phyloP scores from a whole-genome alignment of 78 protist genomes.

The Dictyostelium brefeldianum region DNA sequence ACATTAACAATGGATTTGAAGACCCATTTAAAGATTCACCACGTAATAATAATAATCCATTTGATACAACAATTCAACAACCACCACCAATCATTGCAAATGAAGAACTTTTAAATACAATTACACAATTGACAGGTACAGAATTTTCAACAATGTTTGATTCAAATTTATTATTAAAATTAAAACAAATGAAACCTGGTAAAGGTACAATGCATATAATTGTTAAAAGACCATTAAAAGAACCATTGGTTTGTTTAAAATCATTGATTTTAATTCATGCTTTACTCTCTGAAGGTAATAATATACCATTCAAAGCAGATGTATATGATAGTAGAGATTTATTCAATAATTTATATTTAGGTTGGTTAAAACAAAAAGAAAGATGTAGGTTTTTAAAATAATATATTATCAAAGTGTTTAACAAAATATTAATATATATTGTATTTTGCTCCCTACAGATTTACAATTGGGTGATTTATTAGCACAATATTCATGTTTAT shows the following conservation, averaged over 20 bases:
- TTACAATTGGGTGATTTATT: constrained; percentile 51
- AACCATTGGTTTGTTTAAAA: constrained; percentile 61
- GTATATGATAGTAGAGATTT: constrained; percentile 62
- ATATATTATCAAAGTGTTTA: background rate
- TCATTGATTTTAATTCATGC: constrained; percentile 43
- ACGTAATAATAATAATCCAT: background rate
- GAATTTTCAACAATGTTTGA: constrained; percentile 2
- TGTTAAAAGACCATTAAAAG: constrained; percentile 61
- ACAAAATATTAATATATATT: background rate
- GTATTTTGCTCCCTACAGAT: background rate
- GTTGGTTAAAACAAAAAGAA: constrained; percentile 77
- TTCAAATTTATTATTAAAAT: constrained; percentile 7
- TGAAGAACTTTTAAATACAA: constrained; percentile 34
- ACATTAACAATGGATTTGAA: background rate
- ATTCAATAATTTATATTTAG: constrained; percentile 67
- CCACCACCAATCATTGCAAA: background rate
- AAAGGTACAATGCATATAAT: constrained; percentile 55
- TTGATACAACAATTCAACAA: background rate
- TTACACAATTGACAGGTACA: background rate
- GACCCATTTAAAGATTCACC: constrained; percentile 1
- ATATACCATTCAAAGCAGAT: constrained; percentile 17
- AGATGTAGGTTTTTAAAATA: constrained; percentile 31
- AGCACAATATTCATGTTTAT: constrained; percentile 37
- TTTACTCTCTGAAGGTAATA: constrained; percentile 31
- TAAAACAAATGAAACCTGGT: constrained; percentile 5